Conservation (phyloP, 23 red algal genomes). For the Gracilaria domingensis region DNA sequence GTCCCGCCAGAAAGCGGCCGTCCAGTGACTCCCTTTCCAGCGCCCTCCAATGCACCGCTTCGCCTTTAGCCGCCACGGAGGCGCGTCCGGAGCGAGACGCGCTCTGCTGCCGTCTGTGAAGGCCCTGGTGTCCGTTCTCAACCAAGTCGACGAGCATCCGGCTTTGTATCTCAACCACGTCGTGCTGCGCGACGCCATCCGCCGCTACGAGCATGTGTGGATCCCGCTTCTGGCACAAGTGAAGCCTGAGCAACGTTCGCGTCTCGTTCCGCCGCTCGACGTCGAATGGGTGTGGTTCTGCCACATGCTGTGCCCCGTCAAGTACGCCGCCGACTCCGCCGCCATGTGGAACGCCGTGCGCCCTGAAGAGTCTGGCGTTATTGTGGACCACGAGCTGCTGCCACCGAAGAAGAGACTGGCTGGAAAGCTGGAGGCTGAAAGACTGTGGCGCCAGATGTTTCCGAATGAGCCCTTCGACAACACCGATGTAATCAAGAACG, state of each 20-base stretch:
- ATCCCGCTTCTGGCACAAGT: conserved; percentile 24
- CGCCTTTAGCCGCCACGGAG: too few relatives aligned
- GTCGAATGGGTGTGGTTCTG: conserved; percentile 66
- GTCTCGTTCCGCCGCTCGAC: conserved; percentile 41
- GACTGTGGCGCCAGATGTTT: conserved; percentile 20
- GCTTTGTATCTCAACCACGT: conserved; percentile 45
- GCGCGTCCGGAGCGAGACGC: background rate
- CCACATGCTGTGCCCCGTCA: conserved; percentile 54
- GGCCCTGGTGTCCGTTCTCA: conserved; percentile 24
- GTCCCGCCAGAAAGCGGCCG: too few relatives aligned
- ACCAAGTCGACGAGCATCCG: conserved; percentile 46
- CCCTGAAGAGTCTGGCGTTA: background rate
- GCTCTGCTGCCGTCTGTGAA: conserved; percentile 5
- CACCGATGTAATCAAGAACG: background rate
- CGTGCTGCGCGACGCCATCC: conserved; percentile 37
- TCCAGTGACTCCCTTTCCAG: too few relatives aligned
- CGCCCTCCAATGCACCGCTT: too few relatives aligned
- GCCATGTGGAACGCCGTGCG: conserved; percentile 11
- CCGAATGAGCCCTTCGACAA: conserved; percentile 50
- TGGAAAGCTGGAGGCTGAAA: background rate
- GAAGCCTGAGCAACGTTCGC: background rate
- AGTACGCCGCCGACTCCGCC: conserved; percentile 33
- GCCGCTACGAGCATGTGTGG: conserved; percentile 56
- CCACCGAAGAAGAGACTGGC: background rate
- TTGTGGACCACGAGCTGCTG: conserved; percentile 39